Evolutionary conservation across 1,139 yeast species (phyloP), one percentile per base, ranked within the genome.

Genomic region (Eremothecium sinecaudum): DNA sequence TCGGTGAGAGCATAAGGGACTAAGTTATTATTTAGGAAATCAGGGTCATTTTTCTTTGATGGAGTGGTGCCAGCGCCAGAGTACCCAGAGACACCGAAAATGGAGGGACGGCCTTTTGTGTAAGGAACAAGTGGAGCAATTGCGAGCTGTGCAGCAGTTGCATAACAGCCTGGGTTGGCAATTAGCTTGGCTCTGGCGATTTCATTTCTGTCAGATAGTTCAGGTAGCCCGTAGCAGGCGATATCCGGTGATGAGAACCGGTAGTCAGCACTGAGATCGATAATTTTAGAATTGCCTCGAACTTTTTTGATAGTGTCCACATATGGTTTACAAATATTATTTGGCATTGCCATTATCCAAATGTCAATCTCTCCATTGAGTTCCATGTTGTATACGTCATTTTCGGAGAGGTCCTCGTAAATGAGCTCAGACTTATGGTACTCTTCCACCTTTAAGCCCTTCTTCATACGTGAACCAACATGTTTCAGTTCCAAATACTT

Each of bases 41-140:
- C 69, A 36, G 80, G 65, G 56, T 90, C 97, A 58, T 90, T 92
- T 66, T 86, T 86, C 40, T 94, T 94, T 5, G 95, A 82, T 38
- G 98, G 98, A 63, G 92, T 90, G 34, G 99, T 87, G 45, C 98
- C 98, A 12, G 98, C 98, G 40, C 99, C 99, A 14, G 98, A 87
- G 61, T 90, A 90, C 31, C 99, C 99, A 32, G 95, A 83, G 24
- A 90, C 92, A 56, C 98, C 98, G 58, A 90, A 90, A 14, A 90
- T 68, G 4, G 84, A 67, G 33, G 99, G 97, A 23, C 71, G 67
- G 18, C 92, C 90, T 14, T 63, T 60, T 28, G 75, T 62, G 54
- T 70, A 73, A 24, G 77, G 74, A 19, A 64, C 59, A 50, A 92
- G 66, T 21, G 98, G 99, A 27, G 92, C 78, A 56, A 92, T 79